Percentiles rank a stretch among this genome's conserved stretches.
Evolutionary conservation across 768 basidiomycete genomes (phyloP).

Genomic region (Xerocomellus chrysenteron): DNA sequence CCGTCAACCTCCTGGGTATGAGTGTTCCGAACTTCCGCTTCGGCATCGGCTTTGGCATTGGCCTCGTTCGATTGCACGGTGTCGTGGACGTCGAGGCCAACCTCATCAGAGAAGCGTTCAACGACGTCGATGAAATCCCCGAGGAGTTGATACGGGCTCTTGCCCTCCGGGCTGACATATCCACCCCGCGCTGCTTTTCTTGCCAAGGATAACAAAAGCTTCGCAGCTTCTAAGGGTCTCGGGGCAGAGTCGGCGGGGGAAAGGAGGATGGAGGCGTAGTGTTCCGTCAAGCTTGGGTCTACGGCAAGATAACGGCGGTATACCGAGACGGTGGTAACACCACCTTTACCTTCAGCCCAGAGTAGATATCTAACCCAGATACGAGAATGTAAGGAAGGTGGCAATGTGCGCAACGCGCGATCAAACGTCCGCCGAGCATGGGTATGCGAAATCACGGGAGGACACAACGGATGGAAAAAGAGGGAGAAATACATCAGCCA

Average conservation of each 20-base stretch:
- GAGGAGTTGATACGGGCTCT: constrained; percentile 93
- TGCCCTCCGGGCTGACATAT: constrained; percentile 86
- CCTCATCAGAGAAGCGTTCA: constrained; percentile 87
- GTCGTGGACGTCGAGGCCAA: constrained; percentile 83
- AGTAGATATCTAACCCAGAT: constrained; percentile 92
- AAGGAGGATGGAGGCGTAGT: constrained; percentile 69
- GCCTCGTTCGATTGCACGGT: constrained; percentile 57
- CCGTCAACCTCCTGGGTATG: constrained; percentile 44
- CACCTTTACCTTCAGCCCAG: constrained; percentile 86
- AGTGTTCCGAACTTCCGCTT: constrained; percentile 36
- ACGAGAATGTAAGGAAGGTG: constrained; percentile 87
- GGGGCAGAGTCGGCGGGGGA: constrained; percentile 55
- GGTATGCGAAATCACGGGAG: constrained; percentile 76
- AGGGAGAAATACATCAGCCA: constrained; percentile 94
- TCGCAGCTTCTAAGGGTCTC: constrained; percentile 90
- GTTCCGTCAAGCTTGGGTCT: constrained; percentile 79
- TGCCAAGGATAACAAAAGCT: constrained; percentile 80
- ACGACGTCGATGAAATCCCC: constrained; percentile 91
- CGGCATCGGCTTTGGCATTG: constrained; percentile 48
- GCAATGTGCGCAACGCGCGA: constrained; percentile 88
- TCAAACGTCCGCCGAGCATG: constrained; percentile 95
- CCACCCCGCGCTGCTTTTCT: constrained; percentile 80
- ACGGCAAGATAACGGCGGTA: constrained; percentile 89
- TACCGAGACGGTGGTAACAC: constrained; percentile 71
- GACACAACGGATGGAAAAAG: constrained; percentile 87